Conservation (phyloP, 306 rosid species). For the Gillenia trifoliata region DNA sequence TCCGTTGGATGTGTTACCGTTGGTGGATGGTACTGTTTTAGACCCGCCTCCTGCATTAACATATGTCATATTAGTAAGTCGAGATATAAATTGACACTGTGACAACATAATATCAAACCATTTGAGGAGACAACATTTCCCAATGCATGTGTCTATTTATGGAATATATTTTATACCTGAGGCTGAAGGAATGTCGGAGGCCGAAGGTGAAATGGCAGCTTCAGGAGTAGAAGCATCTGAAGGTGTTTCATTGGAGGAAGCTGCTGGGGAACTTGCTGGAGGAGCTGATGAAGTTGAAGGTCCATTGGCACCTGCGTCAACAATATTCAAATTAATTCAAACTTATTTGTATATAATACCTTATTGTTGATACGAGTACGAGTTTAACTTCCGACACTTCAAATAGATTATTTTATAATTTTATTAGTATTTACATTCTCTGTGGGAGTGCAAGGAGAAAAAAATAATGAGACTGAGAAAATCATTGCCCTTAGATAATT, state of each 20-base stretch:
- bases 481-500: background rate
- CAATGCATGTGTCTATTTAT: background rate
- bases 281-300: slow-evolving; percentile 34
- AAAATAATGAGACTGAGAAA: no score
- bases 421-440: no score
- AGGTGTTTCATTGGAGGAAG: slow-evolving; percentile 30
- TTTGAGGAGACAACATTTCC: no score
- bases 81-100: background rate
- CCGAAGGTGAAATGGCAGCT: slow-evolving; percentile 41
- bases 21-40: slow-evolving; percentile 44
- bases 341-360: background rate
- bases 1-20: slow-evolving; percentile 42
- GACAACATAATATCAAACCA: background rate
- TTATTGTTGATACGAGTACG: no score
- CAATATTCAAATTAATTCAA: background rate
- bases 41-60: slow-evolving; percentile 42
- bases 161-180: background rate
- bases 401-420: no score
- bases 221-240: slow-evolving; percentile 23
- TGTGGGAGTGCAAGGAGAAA: no score
- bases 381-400: no score
- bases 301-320: slow-evolving; percentile 35
- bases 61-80: background rate
- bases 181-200: slow-evolving; percentile 46
- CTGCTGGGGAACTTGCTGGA: slow-evolving; percentile 40